A percentile compares a stretch with the other conserved stretches of the same genome.
phyloP scores from a whole-genome alignment of 2,329 filamentous ascomycete genomes.

The Incumbomyces delicatus region DNA sequence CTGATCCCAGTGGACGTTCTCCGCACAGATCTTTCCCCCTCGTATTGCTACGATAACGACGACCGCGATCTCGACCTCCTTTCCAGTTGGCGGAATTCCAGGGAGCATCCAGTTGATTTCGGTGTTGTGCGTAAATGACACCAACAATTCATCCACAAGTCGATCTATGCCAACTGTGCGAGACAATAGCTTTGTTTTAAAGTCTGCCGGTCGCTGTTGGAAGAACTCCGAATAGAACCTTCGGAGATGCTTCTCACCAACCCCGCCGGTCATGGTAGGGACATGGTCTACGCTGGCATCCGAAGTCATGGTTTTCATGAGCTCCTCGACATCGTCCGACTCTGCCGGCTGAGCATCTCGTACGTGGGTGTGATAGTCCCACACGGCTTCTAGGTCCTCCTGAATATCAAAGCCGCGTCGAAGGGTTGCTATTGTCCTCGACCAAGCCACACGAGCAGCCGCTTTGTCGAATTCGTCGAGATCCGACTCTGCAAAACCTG shows the following conservation, averaged over 20 bases:
- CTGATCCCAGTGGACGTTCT: conserved; percentile 55
- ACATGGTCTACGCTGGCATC: conserved; percentile 26
- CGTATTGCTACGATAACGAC: conserved; percentile 48
- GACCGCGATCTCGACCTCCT: conserved; percentile 47
- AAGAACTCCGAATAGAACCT: conserved; percentile 51
- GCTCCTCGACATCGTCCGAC: conserved; percentile 22
- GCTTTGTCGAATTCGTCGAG: conserved; percentile 58
- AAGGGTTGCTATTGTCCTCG: conserved; percentile 51
- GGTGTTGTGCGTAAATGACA: conserved; percentile 48
- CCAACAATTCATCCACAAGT: conserved; percentile 51
- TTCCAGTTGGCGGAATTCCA: conserved; percentile 46
- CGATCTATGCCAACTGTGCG: conserved; percentile 49
- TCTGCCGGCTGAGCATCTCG: conserved; percentile 7
- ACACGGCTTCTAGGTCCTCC: conserved; percentile 29
- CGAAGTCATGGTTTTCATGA: conserved; percentile 23
- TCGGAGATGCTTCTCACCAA: conserved; percentile 31
- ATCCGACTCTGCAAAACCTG: conserved; percentile 63
- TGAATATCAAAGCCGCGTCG: conserved; percentile 48
- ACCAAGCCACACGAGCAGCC: conserved; percentile 57
- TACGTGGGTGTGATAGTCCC: conserved; percentile 29
- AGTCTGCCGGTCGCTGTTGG: conserved; percentile 41
- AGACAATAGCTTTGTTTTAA: conserved; percentile 45
- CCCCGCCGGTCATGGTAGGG: conserved; percentile 33
- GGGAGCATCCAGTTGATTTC: conserved; percentile 52
- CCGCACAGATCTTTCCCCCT: conserved; percentile 44